Conservation (phyloP, 306 rosid genomes). For the Trifolium subterraneum region DNA sequence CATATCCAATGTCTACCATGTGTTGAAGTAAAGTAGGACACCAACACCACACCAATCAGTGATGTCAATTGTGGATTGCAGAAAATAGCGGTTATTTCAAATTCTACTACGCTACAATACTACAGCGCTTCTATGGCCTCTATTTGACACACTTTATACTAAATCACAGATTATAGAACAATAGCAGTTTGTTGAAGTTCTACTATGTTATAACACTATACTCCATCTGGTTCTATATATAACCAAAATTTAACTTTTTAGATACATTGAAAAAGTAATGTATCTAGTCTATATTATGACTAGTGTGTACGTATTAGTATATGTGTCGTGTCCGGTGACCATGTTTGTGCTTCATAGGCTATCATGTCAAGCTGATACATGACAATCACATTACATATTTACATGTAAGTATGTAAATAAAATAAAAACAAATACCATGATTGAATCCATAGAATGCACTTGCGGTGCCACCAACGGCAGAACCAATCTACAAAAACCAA, state of each 20-base stretch:
- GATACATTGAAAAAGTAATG: too few relatives aligned
- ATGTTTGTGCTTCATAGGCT: neutral
- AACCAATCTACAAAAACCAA: slow-evolving; percentile 67
- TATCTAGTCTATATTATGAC: too few relatives aligned
- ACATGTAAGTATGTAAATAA: neutral
- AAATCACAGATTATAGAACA: neutral
- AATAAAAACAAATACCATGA: slow-evolving; percentile 56
- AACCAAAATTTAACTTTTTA: too few relatives aligned
- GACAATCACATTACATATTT: slow-evolving; percentile 9
- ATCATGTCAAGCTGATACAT: slow-evolving; percentile 15
- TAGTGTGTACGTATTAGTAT: neutral
- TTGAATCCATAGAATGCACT: slow-evolving; percentile 98
- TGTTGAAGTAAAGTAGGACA: neutral
- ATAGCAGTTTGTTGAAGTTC: neutral
- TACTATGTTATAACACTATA: neutral
- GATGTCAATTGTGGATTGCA: neutral
- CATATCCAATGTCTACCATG: neutral
- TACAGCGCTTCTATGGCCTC: neutral
- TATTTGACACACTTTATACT: neutral
- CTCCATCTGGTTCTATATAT: too few relatives aligned
- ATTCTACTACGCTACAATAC: neutral
- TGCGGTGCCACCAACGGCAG: slow-evolving; percentile 90
- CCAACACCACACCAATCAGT: neutral
- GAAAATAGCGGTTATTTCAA: neutral
- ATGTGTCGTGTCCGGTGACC: neutral